phyloP scores from a whole-genome alignment of 352 stramenopile genomes.

The Pilasporangium apinafurcum region DNA sequence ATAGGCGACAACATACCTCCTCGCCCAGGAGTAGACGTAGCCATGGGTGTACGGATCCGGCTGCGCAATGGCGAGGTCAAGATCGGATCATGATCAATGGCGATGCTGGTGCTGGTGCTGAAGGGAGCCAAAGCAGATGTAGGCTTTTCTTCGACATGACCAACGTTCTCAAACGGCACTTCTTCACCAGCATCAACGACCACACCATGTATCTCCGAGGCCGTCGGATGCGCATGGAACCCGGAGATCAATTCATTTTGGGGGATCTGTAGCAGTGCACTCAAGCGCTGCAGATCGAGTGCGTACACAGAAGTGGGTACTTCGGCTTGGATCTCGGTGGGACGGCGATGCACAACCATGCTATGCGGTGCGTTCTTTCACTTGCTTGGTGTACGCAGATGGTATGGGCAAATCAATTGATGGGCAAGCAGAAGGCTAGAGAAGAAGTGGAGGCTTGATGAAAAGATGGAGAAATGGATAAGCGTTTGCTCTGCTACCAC shows the following conservation, averaged over 20 bases:
- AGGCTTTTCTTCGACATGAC: conserved; percentile 8
- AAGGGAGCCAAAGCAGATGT: conserved; percentile 5
- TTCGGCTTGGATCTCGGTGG: conserved; percentile 46
- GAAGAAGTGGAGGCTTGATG: no score
- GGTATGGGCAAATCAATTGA: no score
- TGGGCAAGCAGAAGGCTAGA: no score
- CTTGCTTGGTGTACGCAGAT: no score
- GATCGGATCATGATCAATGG: no score
- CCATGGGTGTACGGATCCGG: no score
- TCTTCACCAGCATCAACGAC: conserved; percentile 71
- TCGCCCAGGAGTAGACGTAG: no score
- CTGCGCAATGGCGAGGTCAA: no score
- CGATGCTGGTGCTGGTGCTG: conserved; percentile 5
- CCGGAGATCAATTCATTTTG: conserved; percentile 41
- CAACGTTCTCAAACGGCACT: conserved; percentile 69
- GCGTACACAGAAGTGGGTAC: conserved; percentile 52
- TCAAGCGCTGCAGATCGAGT: conserved; percentile 43
- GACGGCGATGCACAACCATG: conserved; percentile 46
- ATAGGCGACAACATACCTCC: background rate
- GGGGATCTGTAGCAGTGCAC: conserved; percentile 38
- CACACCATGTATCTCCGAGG: conserved; percentile 70
- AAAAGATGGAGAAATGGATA: no score
- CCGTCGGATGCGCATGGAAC: conserved; percentile 47
- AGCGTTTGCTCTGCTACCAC: no score
- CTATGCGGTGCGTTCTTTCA: no score